phyloP scores from a whole-genome alignment of 2,329 filamentous ascomycete species.

The Scedosporium aurantiacum region DNA sequence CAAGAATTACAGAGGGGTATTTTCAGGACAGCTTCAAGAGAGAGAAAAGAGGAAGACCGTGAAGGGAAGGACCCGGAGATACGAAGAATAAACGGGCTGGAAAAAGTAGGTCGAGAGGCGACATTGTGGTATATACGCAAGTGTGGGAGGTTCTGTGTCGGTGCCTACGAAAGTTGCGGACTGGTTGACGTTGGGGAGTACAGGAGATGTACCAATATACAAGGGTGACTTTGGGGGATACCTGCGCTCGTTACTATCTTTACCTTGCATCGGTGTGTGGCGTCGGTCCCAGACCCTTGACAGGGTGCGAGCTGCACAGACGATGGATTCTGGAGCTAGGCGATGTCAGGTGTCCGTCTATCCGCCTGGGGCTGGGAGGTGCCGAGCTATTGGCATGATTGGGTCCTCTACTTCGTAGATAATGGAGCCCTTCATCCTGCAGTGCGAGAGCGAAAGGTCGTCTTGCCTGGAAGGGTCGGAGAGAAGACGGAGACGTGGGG shows the following conservation, averaged over 20 bases:
- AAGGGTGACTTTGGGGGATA: constrained; percentile 4
- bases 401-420: neutral
- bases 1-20: neutral
- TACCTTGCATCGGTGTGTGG: constrained; percentile 4
- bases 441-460: too few species aligned
- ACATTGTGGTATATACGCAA: constrained; percentile 6
- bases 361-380: neutral
- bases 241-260: neutral
- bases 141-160: neutral
- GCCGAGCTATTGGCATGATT: neutral
- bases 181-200: neutral
- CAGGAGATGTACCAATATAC: constrained; percentile 3
- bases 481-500: too few species aligned
- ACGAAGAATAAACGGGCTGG: neutral
- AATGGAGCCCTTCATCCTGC: neutral
- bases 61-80: neutral
- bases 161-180: neutral
- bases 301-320: constrained; percentile 3
- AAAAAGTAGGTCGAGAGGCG: constrained; percentile 3
- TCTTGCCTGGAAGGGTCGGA: too few species aligned
- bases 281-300: constrained; percentile 3
- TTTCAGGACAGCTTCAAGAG: neutral
- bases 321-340: neutral
- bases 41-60: neutral
- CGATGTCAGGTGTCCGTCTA: neutral